A percentile compares a stretch with the other conserved stretches of the same genome.
Evolutionary conservation across 345 rosid species (phyloP).

Genomic region (Isatis tinctoria): DNA sequence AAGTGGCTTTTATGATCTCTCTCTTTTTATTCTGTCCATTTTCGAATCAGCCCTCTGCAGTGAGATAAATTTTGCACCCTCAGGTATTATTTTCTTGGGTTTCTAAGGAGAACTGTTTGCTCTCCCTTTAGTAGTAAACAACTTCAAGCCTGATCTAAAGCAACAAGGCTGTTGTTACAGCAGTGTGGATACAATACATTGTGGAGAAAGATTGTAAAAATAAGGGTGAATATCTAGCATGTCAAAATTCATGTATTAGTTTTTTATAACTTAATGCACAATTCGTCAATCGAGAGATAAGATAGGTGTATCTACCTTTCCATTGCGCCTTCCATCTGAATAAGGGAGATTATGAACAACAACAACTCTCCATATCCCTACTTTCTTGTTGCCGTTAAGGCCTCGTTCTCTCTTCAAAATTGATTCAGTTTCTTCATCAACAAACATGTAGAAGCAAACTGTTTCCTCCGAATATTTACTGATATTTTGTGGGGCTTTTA

Average conservation of each 20-base stretch:
- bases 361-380: constrained; percentile 92
- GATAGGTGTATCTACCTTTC: constrained; percentile 56
- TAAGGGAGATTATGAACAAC: constrained; percentile 87
- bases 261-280: neutral
- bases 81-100: neutral
- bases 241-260: neutral
- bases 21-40: neutral
- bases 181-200: neutral
- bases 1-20: neutral
- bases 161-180: neutral
- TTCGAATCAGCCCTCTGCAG: neutral
- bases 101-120: neutral
- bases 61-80: neutral
- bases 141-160: neutral
- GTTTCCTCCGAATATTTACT: constrained; percentile 72
- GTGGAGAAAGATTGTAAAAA: neutral
- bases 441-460: constrained; percentile 91
- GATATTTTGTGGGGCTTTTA: constrained; percentile 80
- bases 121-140: neutral
- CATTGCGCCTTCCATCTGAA: constrained; percentile 83
- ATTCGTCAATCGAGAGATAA: neutral
- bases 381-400: constrained; percentile 48
- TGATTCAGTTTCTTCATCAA: constrained; percentile 88
- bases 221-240: neutral
- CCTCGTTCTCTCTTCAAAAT: constrained; percentile 64